These are phyloP conservation scores for Wickerhamiella qilinensis DNA, from an alignment of 805 yeast genomes.

Conservation along the genomic window DNA sequence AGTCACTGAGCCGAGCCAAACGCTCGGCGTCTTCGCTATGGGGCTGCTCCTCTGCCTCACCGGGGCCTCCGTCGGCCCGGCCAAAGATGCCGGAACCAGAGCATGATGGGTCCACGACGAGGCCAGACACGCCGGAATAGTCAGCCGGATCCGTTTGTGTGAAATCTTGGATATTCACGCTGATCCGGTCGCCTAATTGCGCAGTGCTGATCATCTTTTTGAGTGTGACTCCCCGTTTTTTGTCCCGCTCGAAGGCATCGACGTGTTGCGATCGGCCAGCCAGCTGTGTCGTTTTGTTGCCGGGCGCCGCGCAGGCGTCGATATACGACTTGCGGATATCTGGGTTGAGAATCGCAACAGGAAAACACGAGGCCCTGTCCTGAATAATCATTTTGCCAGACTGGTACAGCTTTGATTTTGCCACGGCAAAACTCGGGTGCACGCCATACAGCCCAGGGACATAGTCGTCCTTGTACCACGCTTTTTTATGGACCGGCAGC, in stretches of 20 bases:
- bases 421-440: constrained; percentile 56
- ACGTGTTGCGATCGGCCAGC: constrained; percentile 43
- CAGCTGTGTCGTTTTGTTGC: constrained; percentile 88
- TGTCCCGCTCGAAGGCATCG: constrained; percentile 76
- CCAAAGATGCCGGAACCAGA: constrained; percentile 97
- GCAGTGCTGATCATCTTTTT: constrained; percentile 69
- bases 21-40: constrained; percentile 30
- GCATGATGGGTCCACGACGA: constrained; percentile 92
- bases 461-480: constrained; percentile 45
- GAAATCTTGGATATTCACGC: constrained; percentile 39
- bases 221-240: constrained; percentile 50
- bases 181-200: constrained; percentile 35
- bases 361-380: constrained; percentile 94
- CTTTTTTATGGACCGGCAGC: constrained; percentile 22
- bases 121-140: constrained; percentile 52
- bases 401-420: constrained; percentile 50
- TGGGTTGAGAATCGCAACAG: constrained; percentile 68
- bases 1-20: constrained; percentile 58
- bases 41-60: constrained; percentile 27
- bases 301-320: constrained; percentile 97
- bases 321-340: constrained; percentile 45
- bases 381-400: constrained; percentile 76
- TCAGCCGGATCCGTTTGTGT: constrained; percentile 42
- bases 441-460: constrained; percentile 71
- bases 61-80: constrained; percentile 27